phyloP scores from a whole-genome alignment of 176 grass and related monocot genomes.

The Phyllostachys edulis region DNA sequence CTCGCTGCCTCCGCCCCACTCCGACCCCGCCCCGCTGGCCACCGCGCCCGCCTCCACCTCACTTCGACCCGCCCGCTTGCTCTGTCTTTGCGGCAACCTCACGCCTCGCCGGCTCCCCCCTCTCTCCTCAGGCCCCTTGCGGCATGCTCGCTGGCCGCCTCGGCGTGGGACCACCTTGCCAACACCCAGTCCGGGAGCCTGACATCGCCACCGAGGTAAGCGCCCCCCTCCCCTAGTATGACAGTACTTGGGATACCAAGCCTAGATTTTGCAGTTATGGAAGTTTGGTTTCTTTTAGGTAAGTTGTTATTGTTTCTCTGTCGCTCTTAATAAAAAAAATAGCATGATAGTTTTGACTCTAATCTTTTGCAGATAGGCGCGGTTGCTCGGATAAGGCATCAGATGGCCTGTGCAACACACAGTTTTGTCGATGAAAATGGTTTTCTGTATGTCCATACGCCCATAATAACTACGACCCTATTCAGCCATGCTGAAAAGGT shows the following conservation, averaged over 20 bases:
- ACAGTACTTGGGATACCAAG: background rate
- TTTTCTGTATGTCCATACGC: constrained; percentile 84
- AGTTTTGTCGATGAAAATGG: constrained; percentile 72
- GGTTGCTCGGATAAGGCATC: constrained; percentile 77
- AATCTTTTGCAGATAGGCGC: constrained; percentile 70
- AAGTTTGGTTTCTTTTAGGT: background rate
- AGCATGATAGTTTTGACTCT: background rate
- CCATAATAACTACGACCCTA: constrained; percentile 81
- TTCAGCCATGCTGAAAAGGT: constrained; percentile 79
- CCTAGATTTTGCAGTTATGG: background rate
- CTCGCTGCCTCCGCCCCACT: too few relatives aligned
- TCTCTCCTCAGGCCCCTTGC: too few relatives aligned
- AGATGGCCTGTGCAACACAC: constrained; percentile 76
- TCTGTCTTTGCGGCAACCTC: too few relatives aligned
- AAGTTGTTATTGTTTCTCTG: background rate
- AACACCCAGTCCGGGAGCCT: too few relatives aligned
- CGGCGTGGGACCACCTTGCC: too few relatives aligned
- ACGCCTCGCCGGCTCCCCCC: too few relatives aligned
- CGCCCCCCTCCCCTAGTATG: too few relatives aligned
- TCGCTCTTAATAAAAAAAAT: background rate
- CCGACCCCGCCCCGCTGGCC: too few relatives aligned
- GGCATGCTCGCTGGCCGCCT: too few relatives aligned
- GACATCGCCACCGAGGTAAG: too few relatives aligned
- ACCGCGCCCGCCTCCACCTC: too few relatives aligned
- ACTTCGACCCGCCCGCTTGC: too few relatives aligned